Percentiles rank a stretch among this genome's conserved stretches.
phyloP scores from a whole-genome alignment of 2,329 filamentous ascomycete species.

The Verticillium albo-atrum region DNA sequence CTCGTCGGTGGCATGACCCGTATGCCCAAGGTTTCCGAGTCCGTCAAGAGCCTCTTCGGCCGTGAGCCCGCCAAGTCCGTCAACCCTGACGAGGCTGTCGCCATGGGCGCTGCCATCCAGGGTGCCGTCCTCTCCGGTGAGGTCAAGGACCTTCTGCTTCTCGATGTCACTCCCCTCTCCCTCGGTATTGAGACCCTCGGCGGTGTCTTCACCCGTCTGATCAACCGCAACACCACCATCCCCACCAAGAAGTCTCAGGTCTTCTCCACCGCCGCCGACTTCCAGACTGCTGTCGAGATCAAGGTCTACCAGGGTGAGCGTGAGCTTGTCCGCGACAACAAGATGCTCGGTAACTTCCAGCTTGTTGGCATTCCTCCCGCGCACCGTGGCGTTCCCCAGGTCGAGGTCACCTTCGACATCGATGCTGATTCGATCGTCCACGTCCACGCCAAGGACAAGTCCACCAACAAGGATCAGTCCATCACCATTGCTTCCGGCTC shows the following conservation, averaged over 20 bases:
- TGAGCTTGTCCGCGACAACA: constrained; percentile 98
- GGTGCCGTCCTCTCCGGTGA: constrained; percentile 95
- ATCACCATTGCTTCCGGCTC: constrained; percentile 98
- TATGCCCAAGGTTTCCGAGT: constrained; percentile 97
- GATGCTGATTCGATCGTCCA: constrained; percentile 97
- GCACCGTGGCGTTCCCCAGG: constrained; percentile 91
- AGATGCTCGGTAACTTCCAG: constrained; percentile 98
- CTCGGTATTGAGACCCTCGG: constrained; percentile 98
- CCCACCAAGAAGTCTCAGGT: constrained; percentile 99
- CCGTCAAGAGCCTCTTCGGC: constrained; percentile 94
- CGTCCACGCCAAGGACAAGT: constrained; percentile 98
- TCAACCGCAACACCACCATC: constrained; percentile 99
- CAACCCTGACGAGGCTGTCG: constrained; percentile 97
- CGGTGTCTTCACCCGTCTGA: constrained; percentile 95
- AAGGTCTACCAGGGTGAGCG: constrained; percentile 99
- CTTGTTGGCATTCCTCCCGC: constrained; percentile 94
- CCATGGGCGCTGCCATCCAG: constrained; percentile 95
- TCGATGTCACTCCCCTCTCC: constrained; percentile 92
- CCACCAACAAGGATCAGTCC: constrained; percentile 98
- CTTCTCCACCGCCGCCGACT: constrained; percentile 96
- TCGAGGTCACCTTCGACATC: constrained; percentile 98
- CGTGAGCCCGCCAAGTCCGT: constrained; percentile 96
- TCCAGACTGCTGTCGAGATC: constrained; percentile 98
- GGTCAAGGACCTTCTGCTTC: constrained; percentile 90
- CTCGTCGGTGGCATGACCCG: constrained; percentile 98